phyloP scores from a whole-genome alignment of 2,329 filamentous ascomycete species.

The Penicillium sp. region DNA sequence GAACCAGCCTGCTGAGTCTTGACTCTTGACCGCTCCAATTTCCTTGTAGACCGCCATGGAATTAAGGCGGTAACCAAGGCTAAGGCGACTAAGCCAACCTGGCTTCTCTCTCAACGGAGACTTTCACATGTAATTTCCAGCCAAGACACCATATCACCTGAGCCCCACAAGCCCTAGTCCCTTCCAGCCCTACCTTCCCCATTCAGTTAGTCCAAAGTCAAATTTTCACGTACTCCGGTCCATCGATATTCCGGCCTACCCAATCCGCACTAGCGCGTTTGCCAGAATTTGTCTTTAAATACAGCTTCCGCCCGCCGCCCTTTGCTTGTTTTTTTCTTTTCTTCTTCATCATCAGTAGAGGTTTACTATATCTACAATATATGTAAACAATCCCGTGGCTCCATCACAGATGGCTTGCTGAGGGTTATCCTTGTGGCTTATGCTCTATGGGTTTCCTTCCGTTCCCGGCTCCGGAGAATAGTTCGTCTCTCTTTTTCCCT shows the following conservation, averaged over 20 bases:
- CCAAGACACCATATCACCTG: slow-evolving; percentile 15
- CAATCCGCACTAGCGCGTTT: slow-evolving; percentile 34
- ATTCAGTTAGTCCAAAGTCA: not conserved
- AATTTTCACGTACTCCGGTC: not conserved
- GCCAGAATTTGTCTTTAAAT: slow-evolving; percentile 37
- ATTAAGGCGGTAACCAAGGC: slow-evolving; percentile 5
- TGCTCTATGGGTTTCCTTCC: slow-evolving; percentile 55
- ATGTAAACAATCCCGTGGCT: slow-evolving; percentile 56
- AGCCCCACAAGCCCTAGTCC: slow-evolving; percentile 9
- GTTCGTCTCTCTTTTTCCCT: slow-evolving; percentile 54
- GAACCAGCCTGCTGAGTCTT: not conserved
- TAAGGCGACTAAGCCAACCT: slow-evolving; percentile 8
- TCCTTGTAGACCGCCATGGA: not conserved
- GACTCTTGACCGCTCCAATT: not conserved
- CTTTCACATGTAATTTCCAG: slow-evolving; percentile 15
- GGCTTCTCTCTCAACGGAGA: not conserved
- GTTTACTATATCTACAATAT: slow-evolving; percentile 55
- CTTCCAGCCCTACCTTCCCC: slow-evolving; percentile 10
- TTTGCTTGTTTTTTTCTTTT: slow-evolving; percentile 44
- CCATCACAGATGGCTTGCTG: slow-evolving; percentile 56
- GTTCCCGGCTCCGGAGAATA: slow-evolving; percentile 57
- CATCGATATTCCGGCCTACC: slow-evolving; percentile 20
- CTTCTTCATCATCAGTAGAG: slow-evolving; percentile 58
- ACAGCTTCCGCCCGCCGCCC: slow-evolving; percentile 14
- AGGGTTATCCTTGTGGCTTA: slow-evolving; percentile 55